Evolutionary conservation across 2,329 filamentous ascomycete species (phyloP).

Genomic region (Aspergillus brasiliensis): DNA sequence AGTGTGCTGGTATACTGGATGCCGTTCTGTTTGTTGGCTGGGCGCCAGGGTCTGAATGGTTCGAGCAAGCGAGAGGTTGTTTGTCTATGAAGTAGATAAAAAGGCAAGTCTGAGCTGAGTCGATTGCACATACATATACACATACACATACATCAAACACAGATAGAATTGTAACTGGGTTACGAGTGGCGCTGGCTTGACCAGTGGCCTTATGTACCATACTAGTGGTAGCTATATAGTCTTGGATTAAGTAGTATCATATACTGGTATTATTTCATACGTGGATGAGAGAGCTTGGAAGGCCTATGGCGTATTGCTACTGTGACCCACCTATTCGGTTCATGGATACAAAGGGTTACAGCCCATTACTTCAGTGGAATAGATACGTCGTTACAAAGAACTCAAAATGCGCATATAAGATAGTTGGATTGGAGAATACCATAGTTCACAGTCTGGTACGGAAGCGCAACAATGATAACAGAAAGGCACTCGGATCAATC

Average conservation of each 20-base stretch:
- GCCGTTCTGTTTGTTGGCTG: background rate
- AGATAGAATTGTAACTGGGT: background rate
- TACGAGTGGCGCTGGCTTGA: background rate
- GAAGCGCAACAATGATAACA: background rate
- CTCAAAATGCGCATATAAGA: background rate
- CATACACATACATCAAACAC: background rate
- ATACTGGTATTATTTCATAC: too few relatives aligned
- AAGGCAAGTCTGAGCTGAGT: slow-evolving; percentile 42
- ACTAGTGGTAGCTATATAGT: background rate
- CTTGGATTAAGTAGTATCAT: background rate
- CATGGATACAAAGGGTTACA: too few relatives aligned
- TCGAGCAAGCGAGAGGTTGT: background rate
- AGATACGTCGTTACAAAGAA: background rate
- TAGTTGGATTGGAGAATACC: background rate
- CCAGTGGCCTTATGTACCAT: background rate
- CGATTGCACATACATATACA: background rate
- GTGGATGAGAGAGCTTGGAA: too few relatives aligned
- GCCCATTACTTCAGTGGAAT: too few relatives aligned
- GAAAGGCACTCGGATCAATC: slow-evolving; percentile 4
- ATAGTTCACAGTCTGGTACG: slow-evolving; percentile 15
- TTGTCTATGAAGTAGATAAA: slow-evolving; percentile 24
- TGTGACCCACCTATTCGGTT: too few relatives aligned
- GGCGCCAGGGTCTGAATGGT: background rate
- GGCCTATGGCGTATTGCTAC: too few relatives aligned
- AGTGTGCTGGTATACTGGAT: background rate